phyloP scores from a whole-genome alignment of 441 rosid species.

The Isatis lusitanica region DNA sequence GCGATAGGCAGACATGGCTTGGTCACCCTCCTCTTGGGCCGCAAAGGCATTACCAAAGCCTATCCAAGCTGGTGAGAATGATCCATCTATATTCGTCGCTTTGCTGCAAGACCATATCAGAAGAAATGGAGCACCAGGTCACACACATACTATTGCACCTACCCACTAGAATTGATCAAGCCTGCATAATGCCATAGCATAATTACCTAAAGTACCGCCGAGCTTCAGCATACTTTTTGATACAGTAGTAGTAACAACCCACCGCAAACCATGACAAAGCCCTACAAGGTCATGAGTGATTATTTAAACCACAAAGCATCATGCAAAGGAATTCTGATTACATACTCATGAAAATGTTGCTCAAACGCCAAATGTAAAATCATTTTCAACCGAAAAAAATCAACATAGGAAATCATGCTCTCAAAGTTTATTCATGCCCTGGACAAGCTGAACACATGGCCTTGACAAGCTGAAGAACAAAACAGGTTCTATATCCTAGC shows the following conservation, averaged over 20 bases:
- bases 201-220: conserved; percentile 82
- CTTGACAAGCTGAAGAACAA: conserved; percentile 13
- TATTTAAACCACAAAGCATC: conserved; percentile 13
- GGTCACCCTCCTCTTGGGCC: conserved; percentile 93
- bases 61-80: conserved; percentile 89
- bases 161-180: conserved; percentile 12
- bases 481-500: conserved; percentile 4
- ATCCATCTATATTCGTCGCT: conserved; percentile 80
- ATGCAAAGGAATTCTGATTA: conserved; percentile 1
- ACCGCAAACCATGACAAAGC: conserved; percentile 98
- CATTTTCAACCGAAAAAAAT: neutral
- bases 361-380: conserved; percentile 3
- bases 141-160: neutral
- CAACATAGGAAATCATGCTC: neutral
- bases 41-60: conserved; percentile 92
- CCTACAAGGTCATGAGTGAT: conserved; percentile 47
- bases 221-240: conserved; percentile 86
- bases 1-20: conserved; percentile 95
- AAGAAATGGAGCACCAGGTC: conserved; percentile 16
- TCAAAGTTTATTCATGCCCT: neutral
- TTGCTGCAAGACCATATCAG: conserved; percentile 55
- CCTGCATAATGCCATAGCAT: neutral
- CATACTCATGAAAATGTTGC: conserved; percentile 2
- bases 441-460: conserved; percentile 7
- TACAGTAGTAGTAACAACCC: conserved; percentile 94